Base-by-base conservation (phyloP, 2,329 filamentous ascomycete species). In the Kalmusia sp. region DNA sequence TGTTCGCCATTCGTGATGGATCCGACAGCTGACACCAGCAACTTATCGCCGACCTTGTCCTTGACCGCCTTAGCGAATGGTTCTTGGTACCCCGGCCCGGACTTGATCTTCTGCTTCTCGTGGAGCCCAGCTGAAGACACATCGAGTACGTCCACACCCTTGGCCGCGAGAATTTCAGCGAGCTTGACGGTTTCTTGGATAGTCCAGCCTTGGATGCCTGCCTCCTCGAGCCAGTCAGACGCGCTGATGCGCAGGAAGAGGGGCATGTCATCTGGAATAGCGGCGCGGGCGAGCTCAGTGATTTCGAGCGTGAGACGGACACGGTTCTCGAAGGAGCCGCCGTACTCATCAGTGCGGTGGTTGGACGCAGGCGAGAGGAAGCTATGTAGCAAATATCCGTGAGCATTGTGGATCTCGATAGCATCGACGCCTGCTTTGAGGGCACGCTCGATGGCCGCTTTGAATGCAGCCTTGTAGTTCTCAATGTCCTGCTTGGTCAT, bases 71-170 rank as follows among this genome's bases (percentile, higher is more conserved):
- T 84, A 0, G 91, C 89, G 49, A 95, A 85, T 34, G 87, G 85
- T 19, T 87, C 82, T 78, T 96, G 92, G 79, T 90, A 93, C 0
- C 80, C 88, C 1, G 87, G 85, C 38, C 84, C 82, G 11, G 81
- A 65, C 17, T 80, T 76, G 58, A 91, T 84, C 69, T 86, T 79
- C 68, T 90, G 87, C 38, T 75, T 71, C 30, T 79, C 73, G 69
- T 86, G 83, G 69, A 90, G 89, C 33, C 90, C 93, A 28, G 87
- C 91, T 1, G 87, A 87, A 63, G 87, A 92, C 52, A 96, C 85
- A 71, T 97, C 93, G 25, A 96, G 81, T 14, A 96, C 78, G 70
- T 97, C 93, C 37, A 96, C 83, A 25, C 93, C 93, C 11, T 82
- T 79, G 0, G 82, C 84, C 0, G 90, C 89, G 1, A 97, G 82